Base-by-base conservation (phyloP, 1,284 basidiomycete species). In the Leccinum ambiguum region DNA sequence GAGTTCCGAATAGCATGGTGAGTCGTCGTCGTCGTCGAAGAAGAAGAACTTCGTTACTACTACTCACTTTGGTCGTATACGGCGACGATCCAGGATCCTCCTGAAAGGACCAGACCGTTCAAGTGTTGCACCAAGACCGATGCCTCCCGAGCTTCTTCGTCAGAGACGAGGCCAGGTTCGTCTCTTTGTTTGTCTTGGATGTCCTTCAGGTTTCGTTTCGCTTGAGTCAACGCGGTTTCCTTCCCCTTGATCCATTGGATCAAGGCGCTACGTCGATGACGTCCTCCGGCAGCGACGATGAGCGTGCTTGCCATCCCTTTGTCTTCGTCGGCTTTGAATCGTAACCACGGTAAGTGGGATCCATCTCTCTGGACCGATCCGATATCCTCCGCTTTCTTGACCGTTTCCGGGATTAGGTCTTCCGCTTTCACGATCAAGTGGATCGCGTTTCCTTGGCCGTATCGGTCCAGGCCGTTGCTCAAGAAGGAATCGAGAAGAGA, bases 181-280 rank as follows among this genome's bases (percentile, higher is more conserved):
- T 36, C 33, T 11, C 33, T 10, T 11, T 36, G 33, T 11, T 36
- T 36, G 10, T 36, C 33, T 1, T 36, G 33, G 10, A 36, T 10
- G 10, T 36, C 50, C 11, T 53, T 56, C 54, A 56, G 54, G 3
- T 56, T 21, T 3, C 50, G 21, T 6, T 30, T 14, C 4, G 21
- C 21, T 21, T 21, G 21, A 21, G 21, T 16, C 14, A 57, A 16
- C 0, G 2, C 16, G 0, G 4, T 6, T 18, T 10, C 10, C 26
- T 30, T 57, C 16, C 0, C 10, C 10, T 57, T 57, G 6, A 57
- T 2, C 56, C 56, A 57, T 4, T 57, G 16, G 3, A 33, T 10
- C 26, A 57, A n/a, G 0, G 56, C 56, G 0, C 9, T 8, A 3
- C 16, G 56, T 6, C 26, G 26, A 2, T 57, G 56, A 0, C 56